Evolutionary conservation across 306 rosid genomes (phyloP).

Genomic region (Casuarina glauca): DNA sequence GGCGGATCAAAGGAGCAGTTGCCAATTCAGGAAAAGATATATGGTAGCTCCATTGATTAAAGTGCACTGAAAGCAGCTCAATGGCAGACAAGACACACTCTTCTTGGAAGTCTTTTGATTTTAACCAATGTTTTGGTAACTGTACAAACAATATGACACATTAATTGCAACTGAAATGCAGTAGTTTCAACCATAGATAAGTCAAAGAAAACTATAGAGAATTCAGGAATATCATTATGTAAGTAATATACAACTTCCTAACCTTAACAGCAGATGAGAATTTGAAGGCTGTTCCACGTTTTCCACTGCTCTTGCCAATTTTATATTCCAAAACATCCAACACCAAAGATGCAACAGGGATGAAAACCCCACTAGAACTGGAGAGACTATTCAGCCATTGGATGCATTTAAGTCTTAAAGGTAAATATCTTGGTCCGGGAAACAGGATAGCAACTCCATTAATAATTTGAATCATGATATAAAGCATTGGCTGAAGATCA

Average conservation of each 20-base stretch:
- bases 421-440: constrained; percentile 95
- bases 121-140: constrained; percentile 89
- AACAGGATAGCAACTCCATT: constrained; percentile 76
- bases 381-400: constrained; percentile 86
- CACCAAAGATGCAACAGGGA: constrained; percentile 74
- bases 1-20: constrained; percentile 64
- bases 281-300: constrained; percentile 52
- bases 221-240: not conserved
- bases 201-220: not conserved
- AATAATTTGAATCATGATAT: constrained; percentile 63
- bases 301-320: constrained; percentile 60
- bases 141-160: constrained; percentile 39
- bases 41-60: constrained; percentile 81
- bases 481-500: constrained; percentile 75
- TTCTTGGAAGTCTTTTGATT: constrained; percentile 72
- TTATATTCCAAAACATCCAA: constrained; percentile 75
- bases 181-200: constrained; percentile 14
- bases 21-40: constrained; percentile 92
- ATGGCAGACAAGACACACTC: constrained; percentile 73
- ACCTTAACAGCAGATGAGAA: constrained; percentile 65
- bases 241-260: constrained; percentile 17
- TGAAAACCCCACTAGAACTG: constrained; percentile 73
- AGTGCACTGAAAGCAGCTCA: constrained; percentile 79
- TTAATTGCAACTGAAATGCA: constrained; percentile 23
- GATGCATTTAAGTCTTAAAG: constrained; percentile 79